phyloP scores from a whole-genome alignment of 352 stramenopile genomes.

The Halophytophthora batemanensis region DNA sequence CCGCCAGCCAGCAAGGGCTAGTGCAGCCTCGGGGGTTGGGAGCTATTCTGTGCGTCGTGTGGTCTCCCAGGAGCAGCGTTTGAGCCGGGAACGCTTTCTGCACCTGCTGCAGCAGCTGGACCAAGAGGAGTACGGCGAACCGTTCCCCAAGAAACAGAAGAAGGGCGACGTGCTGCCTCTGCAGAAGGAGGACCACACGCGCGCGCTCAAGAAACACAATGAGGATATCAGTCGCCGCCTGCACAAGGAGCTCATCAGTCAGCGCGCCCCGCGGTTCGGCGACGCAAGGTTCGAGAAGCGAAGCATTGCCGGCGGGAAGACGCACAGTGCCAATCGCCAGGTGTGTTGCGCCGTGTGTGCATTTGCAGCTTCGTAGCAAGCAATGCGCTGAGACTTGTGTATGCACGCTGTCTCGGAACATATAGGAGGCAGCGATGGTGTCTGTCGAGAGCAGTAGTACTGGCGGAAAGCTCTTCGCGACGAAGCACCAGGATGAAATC shows the following conservation, averaged over 20 bases:
- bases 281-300: constrained; percentile 8
- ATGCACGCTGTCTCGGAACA: too few relatives aligned
- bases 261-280: constrained; percentile 6
- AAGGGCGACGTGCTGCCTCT: constrained; percentile 6
- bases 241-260: constrained; percentile 24
- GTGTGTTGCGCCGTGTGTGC: too few relatives aligned
- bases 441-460: constrained; percentile 6
- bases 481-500: constrained; percentile 44
- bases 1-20: constrained; percentile 1
- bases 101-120: constrained; percentile 40
- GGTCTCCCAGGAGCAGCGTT: constrained; percentile 15
- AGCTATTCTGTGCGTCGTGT: constrained; percentile 17
- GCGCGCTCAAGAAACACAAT: constrained; percentile 33
- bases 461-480: too few relatives aligned
- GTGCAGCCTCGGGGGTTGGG: constrained; percentile 13
- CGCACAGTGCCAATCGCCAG: too few relatives aligned
- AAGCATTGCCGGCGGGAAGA: background rate
- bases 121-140: constrained; percentile 42
- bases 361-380: too few relatives aligned
- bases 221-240: constrained; percentile 32
- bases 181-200: constrained; percentile 31
- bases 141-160: constrained; percentile 32
- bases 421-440: too few relatives aligned
- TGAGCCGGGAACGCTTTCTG: constrained; percentile 36
- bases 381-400: too few relatives aligned